Percentiles rank a stretch among this genome's conserved stretches.
Conservation (phyloP, 2,329 filamentous ascomycete species). For the Phoma sp. region DNA sequence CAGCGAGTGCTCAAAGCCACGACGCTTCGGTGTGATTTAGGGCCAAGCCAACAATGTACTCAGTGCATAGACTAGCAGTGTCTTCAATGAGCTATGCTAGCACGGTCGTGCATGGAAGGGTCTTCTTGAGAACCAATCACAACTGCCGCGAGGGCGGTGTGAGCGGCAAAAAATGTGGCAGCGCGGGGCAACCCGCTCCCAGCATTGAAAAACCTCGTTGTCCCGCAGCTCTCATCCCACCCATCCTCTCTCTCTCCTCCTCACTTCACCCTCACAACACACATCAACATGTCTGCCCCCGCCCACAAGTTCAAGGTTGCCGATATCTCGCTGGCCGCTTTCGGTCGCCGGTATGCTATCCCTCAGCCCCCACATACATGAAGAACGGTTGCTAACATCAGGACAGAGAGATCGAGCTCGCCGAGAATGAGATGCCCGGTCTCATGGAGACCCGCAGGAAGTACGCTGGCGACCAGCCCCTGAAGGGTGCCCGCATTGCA, state of each 20-base stretch:
- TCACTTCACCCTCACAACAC: constrained; percentile 18
- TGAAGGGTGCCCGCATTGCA: constrained; percentile 93
- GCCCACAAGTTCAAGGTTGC: constrained; percentile 97
- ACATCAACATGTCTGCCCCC: constrained; percentile 71
- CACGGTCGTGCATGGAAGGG: constrained; percentile 13
- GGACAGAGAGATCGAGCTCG: constrained; percentile 84
- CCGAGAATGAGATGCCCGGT: constrained; percentile 92
- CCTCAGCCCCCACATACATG: background rate
- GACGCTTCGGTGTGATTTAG: background rate
- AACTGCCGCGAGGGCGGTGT: constrained; percentile 14
- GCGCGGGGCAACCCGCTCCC: constrained; percentile 10
- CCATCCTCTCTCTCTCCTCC: constrained; percentile 19
- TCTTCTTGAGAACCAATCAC: constrained; percentile 14
- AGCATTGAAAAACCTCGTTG: constrained; percentile 20
- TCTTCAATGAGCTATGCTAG: constrained; percentile 4
- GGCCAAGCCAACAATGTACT: constrained; percentile 10
- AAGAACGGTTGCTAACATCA: background rate
- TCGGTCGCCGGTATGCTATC: constrained; percentile 76
- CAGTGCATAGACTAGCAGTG: constrained; percentile 10
- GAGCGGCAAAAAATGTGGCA: constrained; percentile 11
- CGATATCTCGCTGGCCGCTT: constrained; percentile 95
- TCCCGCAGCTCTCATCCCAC: constrained; percentile 24
- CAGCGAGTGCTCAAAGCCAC: background rate
- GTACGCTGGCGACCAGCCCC: constrained; percentile 91
- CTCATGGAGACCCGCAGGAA: constrained; percentile 93